Conservation (phyloP, 371 early-diverging fungal species). For the Zychaea mexicana region DNA sequence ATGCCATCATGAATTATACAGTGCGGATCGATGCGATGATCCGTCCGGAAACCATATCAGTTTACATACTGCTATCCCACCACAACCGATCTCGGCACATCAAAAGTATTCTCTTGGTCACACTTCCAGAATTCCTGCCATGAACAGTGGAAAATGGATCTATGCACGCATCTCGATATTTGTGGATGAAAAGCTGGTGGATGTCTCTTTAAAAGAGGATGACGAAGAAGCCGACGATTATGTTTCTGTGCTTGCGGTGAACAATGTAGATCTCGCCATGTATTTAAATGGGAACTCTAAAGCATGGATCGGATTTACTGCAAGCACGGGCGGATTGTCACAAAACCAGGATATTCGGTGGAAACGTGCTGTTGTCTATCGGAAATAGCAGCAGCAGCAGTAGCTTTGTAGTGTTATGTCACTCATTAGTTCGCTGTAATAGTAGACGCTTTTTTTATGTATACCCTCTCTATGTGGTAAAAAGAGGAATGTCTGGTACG, state of each 20-base stretch:
- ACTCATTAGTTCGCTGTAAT: no score
- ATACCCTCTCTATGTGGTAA: no score
- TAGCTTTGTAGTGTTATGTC: no score
- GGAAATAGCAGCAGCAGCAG: no score
- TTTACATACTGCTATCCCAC: constrained; percentile 38
- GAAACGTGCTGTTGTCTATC: constrained; percentile 9
- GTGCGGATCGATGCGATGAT: constrained; percentile 45
- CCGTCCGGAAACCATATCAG: constrained; percentile 59
- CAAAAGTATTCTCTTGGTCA: constrained; percentile 49
- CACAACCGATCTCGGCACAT: constrained; percentile 40
- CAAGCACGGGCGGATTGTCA: constrained; percentile 55
- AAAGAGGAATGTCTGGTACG: no score
- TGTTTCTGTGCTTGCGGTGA: constrained; percentile 20
- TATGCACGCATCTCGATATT: constrained; percentile 25
- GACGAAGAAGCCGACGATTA: constrained; percentile 15
- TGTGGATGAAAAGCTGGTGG: constrained; percentile 3
- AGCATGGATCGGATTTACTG: constrained; percentile 54
- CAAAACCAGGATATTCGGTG: constrained; percentile 47
- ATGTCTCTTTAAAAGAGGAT: constrained; percentile 15
- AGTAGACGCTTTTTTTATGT: no score
- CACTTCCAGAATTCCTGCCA: constrained; percentile 36
- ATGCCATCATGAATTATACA: background rate
- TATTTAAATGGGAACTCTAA: constrained; percentile 21
- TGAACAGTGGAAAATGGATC: constrained; percentile 40
- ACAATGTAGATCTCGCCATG: constrained; percentile 10